A percentile compares a stretch with the other conserved stretches of the same genome.
These are phyloP conservation scores for Stachybotrys elegans DNA, from an alignment of 2,329 filamentous ascomycete species.

Conservation along the genomic window DNA sequence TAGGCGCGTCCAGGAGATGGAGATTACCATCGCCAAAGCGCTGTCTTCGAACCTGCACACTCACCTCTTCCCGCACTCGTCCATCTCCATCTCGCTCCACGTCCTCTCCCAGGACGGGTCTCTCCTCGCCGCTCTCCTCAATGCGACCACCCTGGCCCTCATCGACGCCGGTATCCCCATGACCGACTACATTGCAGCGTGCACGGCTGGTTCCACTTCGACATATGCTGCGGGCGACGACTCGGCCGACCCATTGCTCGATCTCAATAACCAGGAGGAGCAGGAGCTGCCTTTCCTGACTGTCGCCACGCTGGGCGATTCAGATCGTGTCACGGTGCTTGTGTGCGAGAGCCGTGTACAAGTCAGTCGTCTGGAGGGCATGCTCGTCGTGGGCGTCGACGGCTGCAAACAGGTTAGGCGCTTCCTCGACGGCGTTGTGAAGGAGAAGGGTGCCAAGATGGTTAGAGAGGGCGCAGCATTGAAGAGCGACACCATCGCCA, in stretches of 20 bases:
- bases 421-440: constrained; percentile 76
- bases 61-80: constrained; percentile 82
- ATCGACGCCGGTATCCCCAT: constrained; percentile 95
- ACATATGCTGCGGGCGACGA: constrained; percentile 62
- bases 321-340: constrained; percentile 71
- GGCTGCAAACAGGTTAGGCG: constrained; percentile 82
- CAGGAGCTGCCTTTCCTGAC: constrained; percentile 86
- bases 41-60: constrained; percentile 77
- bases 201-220: constrained; percentile 77
- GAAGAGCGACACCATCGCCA: constrained; percentile 41
- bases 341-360: constrained; percentile 89
- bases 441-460: constrained; percentile 62
- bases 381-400: constrained; percentile 88
- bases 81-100: constrained; percentile 78
- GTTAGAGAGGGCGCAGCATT: constrained; percentile 50
- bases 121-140: constrained; percentile 82
- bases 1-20: constrained; percentile 76
- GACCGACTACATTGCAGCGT: constrained; percentile 84
- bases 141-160: constrained; percentile 84
- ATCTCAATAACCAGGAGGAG: constrained; percentile 76
- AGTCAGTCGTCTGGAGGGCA: constrained; percentile 74
- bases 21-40: constrained; percentile 71
- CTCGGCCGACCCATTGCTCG: constrained; percentile 69
- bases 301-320: constrained; percentile 70
- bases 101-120: constrained; percentile 88